phyloP scores from a whole-genome alignment of 139 green algal species.

The Chlamydomonas sp. region DNA sequence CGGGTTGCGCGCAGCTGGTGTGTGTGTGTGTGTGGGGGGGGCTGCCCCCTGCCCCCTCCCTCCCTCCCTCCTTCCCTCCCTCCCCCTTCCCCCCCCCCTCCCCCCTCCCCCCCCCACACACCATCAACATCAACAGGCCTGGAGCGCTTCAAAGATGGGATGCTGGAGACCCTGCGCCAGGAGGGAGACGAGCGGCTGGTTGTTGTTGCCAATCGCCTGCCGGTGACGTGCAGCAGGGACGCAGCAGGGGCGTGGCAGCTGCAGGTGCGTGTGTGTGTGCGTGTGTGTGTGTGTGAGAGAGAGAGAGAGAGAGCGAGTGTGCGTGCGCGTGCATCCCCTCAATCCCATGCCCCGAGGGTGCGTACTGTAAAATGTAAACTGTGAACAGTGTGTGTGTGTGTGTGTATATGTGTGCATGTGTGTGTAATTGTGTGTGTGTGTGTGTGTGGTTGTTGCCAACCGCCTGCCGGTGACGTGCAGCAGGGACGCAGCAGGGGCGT shows the following conservation, averaged over 20 bases:
- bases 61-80: not conserved
- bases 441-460: no score
- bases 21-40: not conserved
- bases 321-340: no score
- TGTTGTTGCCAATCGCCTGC: conserved; percentile 93
- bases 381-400: no score
- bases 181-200: conserved; percentile 61
- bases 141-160: no score
- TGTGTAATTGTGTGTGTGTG: not conserved
- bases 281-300: no score
- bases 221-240: conserved; percentile 74
- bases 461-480: no score
- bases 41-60: not conserved
- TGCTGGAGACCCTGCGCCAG: conserved; percentile 22
- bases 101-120: no score
- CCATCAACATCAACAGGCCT: no score
- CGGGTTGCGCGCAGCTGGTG: not conserved
- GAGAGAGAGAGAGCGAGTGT: no score
- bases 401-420: not conserved
- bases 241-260: conserved; percentile 71
- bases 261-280: conserved; percentile 50
- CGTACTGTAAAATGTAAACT: no score
- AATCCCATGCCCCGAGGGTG: no score
- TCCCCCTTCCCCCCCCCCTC: not conserved
- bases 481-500: not conserved